A percentile compares a stretch with the other conserved stretches of the same genome.
phyloP scores from a whole-genome alignment of 305 asterid genomes.

The Andrographis paniculata region DNA sequence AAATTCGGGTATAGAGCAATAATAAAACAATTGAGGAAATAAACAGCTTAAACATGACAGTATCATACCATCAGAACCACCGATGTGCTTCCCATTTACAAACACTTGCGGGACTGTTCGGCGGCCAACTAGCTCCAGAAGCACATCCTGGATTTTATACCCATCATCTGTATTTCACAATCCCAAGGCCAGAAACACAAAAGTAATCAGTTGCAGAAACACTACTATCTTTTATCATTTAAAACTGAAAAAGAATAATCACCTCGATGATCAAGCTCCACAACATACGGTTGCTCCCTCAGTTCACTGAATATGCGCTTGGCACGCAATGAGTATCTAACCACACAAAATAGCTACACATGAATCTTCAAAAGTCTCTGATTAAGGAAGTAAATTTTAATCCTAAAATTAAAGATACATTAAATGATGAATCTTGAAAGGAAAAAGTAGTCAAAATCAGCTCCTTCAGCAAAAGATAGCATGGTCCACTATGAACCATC shows the following conservation, averaged over 20 bases:
- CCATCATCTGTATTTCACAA: slow-evolving; percentile 59
- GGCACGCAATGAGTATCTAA: slow-evolving; percentile 63
- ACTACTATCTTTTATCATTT: neutral
- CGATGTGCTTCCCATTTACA: slow-evolving; percentile 90
- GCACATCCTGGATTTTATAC: slow-evolving; percentile 63
- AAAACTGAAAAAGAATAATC: neutral
- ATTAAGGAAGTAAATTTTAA: neutral
- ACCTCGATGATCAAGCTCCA: slow-evolving; percentile 99
- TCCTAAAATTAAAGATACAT: neutral
- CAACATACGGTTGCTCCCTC: slow-evolving; percentile 72
- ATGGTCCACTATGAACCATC: too few relatives aligned
- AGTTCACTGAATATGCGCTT: slow-evolving; percentile 60
- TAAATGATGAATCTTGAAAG: too few relatives aligned
- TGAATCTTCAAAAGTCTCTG: slow-evolving; percentile 6
- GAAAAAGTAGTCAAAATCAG: neutral
- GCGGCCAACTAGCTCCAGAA: slow-evolving; percentile 70
- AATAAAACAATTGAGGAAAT: neutral
- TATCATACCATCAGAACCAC: slow-evolving; percentile 79
- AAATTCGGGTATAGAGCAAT: neutral
- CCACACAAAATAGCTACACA: slow-evolving; percentile 8
- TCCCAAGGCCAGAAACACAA: slow-evolving; percentile 5
- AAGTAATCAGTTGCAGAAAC: neutral
- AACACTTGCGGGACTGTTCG: slow-evolving; percentile 94
- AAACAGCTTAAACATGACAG: too few relatives aligned
- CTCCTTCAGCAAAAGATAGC: neutral